Conservation (phyloP, 2,329 filamentous ascomycete species). For the Proliferodiscus dingleyae region DNA sequence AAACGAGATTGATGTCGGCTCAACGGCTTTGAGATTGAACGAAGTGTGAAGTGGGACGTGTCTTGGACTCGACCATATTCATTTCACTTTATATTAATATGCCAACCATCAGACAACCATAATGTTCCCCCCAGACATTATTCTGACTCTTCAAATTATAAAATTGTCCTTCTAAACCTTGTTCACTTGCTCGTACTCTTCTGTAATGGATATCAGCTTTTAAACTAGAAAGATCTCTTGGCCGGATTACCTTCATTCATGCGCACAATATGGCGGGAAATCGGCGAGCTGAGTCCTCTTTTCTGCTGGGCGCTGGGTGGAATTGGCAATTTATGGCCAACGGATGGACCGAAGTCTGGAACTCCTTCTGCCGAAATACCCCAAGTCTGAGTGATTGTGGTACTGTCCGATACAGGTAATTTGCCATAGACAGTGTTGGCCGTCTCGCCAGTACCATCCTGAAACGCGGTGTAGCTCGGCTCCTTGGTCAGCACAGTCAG, state of each 20-base stretch:
- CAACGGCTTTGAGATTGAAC: too few species aligned
- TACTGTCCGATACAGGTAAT: constrained; percentile 1
- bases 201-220: background rate
- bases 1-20: too few species aligned
- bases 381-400: constrained; percentile 5
- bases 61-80: too few species aligned
- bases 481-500: constrained; percentile 4
- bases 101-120: too few species aligned
- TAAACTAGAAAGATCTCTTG: background rate
- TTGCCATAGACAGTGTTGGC: constrained; percentile 6
- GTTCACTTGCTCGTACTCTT: background rate
- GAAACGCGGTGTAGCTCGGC: constrained; percentile 4
- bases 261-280: background rate
- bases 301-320: background rate
- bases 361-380: background rate
- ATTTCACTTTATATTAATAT: too few species aligned
- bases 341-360: constrained; percentile 1
- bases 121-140: background rate
- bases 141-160: background rate
- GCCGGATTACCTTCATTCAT: background rate
- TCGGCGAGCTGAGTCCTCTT: background rate
- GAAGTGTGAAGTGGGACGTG: too few species aligned
- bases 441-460: constrained; percentile 4
- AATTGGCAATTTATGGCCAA: constrained; percentile 6
- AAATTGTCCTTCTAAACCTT: background rate